phyloP scores from a whole-genome alignment of 495 filamentous ascomycete species.

The Aspergillus bertholletiae region DNA sequence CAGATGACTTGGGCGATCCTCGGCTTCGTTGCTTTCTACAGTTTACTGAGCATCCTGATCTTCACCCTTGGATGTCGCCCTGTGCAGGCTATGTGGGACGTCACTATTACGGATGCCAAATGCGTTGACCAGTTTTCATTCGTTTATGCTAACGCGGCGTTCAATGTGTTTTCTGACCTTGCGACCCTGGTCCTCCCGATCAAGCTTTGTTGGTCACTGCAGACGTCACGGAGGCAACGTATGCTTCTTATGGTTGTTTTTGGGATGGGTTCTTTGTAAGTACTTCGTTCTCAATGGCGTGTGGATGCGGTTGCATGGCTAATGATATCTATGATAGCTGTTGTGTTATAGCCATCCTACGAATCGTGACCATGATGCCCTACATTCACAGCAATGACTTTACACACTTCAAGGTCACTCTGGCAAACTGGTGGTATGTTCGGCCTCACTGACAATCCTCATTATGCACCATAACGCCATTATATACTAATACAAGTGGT shows the following conservation, averaged over 20 bases:
- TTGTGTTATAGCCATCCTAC: conserved; percentile 6
- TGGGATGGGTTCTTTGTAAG: conserved; percentile 11
- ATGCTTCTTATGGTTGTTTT: conserved; percentile 7
- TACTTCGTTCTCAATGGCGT: too few species aligned
- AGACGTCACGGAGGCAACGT: conserved; percentile 2
- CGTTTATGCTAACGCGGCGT: conserved; percentile 11
- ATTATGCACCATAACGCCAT: background rate
- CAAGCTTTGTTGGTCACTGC: conserved; percentile 9
- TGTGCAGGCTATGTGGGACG: conserved; percentile 5
- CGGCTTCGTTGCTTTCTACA: conserved; percentile 16
- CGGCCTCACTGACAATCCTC: background rate
- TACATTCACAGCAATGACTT: conserved; percentile 6
- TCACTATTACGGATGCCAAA: conserved; percentile 4
- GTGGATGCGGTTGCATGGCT: too few species aligned
- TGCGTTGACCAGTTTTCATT: conserved; percentile 8
- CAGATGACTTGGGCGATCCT: conserved; percentile 12
- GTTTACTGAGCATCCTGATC: conserved; percentile 10
- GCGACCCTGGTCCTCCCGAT: conserved; percentile 7
- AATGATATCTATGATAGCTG: background rate
- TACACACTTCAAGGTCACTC: conserved; percentile 9
- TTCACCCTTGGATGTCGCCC: conserved; percentile 8
- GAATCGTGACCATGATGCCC: conserved; percentile 11
- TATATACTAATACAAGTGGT: background rate
- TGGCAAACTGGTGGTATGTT: conserved; percentile 11
- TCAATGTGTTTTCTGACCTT: conserved; percentile 8